Percentiles rank a stretch among this genome's conserved stretches.
phyloP scores from a whole-genome alignment of 1,284 basidiomycete genomes.

The Stereum hirsutum region DNA sequence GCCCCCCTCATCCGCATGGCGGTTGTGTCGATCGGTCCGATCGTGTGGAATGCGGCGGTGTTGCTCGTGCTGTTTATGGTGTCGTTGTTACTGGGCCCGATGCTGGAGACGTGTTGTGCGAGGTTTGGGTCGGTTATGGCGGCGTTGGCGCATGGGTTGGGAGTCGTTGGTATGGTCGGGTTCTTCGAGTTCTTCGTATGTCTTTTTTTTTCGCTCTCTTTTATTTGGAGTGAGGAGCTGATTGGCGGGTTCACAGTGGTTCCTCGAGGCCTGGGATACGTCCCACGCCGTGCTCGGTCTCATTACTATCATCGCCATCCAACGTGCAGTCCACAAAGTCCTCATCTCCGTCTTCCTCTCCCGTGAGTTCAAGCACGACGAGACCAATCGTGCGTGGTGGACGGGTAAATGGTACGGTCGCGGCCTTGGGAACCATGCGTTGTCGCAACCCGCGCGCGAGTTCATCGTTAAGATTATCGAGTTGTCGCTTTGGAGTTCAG shows the following conservation, averaged over 20 bases:
- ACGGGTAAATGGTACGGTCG: conserved; percentile 95
- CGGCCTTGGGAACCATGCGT: conserved; percentile 77
- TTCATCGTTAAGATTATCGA: conserved; percentile 84
- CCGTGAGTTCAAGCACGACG: conserved; percentile 95
- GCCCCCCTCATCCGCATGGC: conserved; percentile 86
- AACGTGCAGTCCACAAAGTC: conserved; percentile 87
- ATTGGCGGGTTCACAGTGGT: conserved; percentile 59
- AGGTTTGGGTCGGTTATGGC: conserved; percentile 89
- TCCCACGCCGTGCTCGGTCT: conserved; percentile 88
- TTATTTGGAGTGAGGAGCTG: conserved; percentile 8
- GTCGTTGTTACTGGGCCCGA: conserved; percentile 88
- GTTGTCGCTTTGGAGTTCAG: conserved; percentile 72
- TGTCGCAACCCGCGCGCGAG: conserved; percentile 87
- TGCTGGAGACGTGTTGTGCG: conserved; percentile 77
- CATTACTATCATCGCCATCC: conserved; percentile 80
- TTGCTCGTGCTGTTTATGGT: conserved; percentile 83
- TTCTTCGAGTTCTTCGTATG: conserved; percentile 93
- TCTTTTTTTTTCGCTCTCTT: conserved; percentile 16
- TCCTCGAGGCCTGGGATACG: conserved; percentile 87
- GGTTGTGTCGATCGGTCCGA: conserved; percentile 88
- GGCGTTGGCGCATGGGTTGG: conserved; percentile 74
- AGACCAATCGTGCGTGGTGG: conserved; percentile 97
- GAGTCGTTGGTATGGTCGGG: conserved; percentile 77
- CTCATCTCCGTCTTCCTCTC: conserved; percentile 88
- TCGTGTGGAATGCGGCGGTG: conserved; percentile 92